Evolutionary conservation across 805 yeast species (phyloP).

Genomic region (Saccharomycopsis oosterbeekiorum): DNA sequence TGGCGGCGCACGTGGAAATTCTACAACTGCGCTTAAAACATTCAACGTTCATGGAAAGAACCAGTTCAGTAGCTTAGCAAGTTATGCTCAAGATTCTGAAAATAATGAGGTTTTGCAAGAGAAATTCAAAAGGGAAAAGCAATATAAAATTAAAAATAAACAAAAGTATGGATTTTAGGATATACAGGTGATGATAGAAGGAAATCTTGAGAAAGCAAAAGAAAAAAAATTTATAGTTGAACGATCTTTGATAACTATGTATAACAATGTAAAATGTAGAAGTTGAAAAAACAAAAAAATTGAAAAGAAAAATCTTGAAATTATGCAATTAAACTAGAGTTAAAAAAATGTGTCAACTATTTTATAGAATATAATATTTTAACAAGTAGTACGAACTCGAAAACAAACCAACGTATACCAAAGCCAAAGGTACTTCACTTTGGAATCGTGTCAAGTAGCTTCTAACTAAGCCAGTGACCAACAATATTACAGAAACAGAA

Average conservation of each 20-base stretch:
- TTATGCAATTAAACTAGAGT: background rate
- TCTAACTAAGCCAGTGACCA: constrained; percentile 7
- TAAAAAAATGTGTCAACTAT: too few relatives aligned
- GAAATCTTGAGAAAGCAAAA: background rate
- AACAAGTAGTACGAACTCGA: constrained; percentile 5
- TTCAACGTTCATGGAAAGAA: constrained; percentile 25
- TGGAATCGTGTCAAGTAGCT: constrained; percentile 6
- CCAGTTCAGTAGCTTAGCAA: constrained; percentile 25
- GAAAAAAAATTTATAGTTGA: background rate
- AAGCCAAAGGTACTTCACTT: constrained; percentile 7
- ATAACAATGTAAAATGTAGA: too few relatives aligned
- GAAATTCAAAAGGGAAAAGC: constrained; percentile 19
- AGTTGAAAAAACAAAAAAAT: too few relatives aligned
- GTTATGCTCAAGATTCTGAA: constrained; percentile 22
- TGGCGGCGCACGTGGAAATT: constrained; percentile 16
- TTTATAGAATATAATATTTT: background rate
- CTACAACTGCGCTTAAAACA: constrained; percentile 20
- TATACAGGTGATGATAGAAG: constrained; percentile 1
- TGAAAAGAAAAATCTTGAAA: background rate
- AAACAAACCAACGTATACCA: constrained; percentile 7
- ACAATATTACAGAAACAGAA: constrained; percentile 2
- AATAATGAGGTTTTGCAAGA: constrained; percentile 23
- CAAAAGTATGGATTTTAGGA: constrained; percentile 19
- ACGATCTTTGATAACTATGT: too few relatives aligned
- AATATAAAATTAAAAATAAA: constrained; percentile 16